A percentile compares a stretch with the other conserved stretches of the same genome.
These are phyloP conservation scores for Salix purpurea DNA, from an alignment of 345 rosid species.

Conservation along the genomic window DNA sequence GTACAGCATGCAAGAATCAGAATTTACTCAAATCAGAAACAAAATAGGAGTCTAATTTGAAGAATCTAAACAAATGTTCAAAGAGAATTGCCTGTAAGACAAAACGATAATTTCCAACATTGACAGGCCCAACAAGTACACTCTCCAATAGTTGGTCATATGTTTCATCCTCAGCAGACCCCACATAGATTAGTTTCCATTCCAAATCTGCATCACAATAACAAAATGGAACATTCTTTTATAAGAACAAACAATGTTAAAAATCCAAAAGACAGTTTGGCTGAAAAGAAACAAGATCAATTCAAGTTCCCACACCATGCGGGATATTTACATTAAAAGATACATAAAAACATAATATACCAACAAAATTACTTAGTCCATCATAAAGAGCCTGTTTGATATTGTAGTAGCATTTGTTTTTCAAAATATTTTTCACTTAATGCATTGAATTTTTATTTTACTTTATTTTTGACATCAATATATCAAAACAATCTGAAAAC, in stretches of 20 bases:
- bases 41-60: neutral
- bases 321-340: neutral
- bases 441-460: no score
- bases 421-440: no score
- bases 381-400: no score
- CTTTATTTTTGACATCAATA: no score
- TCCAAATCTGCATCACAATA: conserved; percentile 57
- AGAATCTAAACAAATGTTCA: neutral
- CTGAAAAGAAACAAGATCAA: neutral
- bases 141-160: conserved; percentile 81
- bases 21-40: neutral
- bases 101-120: conserved; percentile 86
- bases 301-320: neutral
- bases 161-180: conserved; percentile 94
- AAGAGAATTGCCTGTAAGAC: conserved; percentile 56
- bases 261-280: neutral
- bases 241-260: neutral
- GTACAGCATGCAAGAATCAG: conserved; percentile 4
- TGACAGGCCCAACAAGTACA: conserved; percentile 93
- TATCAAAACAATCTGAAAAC: no score
- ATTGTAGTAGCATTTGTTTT: no score
- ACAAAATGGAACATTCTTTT: neutral
- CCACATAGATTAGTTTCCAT: conserved; percentile 95
- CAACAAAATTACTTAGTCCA: neutral
- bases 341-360: neutral